These are phyloP conservation scores for Thymus quinquecostatus DNA, from an alignment of 257 asterid genomes.

Conservation along the genomic window DNA sequence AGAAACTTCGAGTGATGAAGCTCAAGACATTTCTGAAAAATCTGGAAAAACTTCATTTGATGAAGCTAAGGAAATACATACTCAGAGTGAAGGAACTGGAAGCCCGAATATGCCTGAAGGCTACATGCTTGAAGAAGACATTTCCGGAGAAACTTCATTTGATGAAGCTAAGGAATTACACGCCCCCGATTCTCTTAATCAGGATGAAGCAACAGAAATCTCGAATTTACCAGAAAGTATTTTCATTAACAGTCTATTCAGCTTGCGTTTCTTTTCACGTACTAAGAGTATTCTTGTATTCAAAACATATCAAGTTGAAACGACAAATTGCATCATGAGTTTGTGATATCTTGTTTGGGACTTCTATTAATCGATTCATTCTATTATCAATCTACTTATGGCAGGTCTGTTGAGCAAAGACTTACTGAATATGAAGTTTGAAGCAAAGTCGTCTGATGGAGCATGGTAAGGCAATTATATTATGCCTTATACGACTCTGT, in stretches of 20 bases:
- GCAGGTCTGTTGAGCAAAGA: constrained; percentile 52
- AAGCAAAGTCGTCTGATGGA: constrained; percentile 81
- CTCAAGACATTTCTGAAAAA: constrained; percentile 6
- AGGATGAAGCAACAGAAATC: too few species aligned
- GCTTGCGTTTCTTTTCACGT: neutral
- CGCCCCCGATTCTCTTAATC: too few species aligned
- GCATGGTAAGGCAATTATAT: constrained; percentile 67
- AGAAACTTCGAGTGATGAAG: constrained; percentile 39
- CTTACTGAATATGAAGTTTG: constrained; percentile 57
- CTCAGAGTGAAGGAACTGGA: constrained; percentile 33
- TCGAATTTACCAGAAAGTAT: constrained; percentile 19
- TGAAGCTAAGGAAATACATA: constrained; percentile 27
- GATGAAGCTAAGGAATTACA: too few species aligned
- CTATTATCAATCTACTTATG: constrained; percentile 1
- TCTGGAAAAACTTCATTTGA: constrained; percentile 39
- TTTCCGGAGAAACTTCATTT: too few species aligned
- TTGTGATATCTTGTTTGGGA: neutral
- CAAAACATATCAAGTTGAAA: constrained; percentile 4
- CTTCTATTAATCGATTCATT: neutral
- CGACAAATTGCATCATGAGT: constrained; percentile 3
- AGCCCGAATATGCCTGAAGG: constrained; percentile 36
- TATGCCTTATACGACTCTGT: neutral
- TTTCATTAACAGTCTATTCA: neutral
- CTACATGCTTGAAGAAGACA: too few species aligned
- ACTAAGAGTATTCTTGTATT: neutral